phyloP scores from a whole-genome alignment of 2,329 filamentous ascomycete genomes.

The Fusarium papillatum region DNA sequence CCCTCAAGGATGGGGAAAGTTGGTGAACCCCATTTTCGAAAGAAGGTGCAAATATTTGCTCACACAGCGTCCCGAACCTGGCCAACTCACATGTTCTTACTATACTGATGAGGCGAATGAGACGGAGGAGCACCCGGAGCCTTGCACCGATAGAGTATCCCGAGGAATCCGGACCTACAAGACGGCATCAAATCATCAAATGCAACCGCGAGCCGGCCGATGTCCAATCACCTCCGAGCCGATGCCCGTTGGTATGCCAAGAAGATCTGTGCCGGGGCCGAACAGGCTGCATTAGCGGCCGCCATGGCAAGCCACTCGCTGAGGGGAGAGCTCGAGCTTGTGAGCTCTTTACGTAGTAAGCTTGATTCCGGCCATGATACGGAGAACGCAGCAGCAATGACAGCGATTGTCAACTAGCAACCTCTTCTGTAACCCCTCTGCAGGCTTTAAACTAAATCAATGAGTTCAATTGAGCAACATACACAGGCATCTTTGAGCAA shows the following conservation, averaged over 20 bases:
- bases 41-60: not conserved
- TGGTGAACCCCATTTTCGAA: not conserved
- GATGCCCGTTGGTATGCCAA: slow-evolving; percentile 24
- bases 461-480: not conserved
- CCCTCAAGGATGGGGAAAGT: not conserved
- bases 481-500: not conserved
- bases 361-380: not conserved
- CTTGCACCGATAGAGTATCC: slow-evolving; percentile 5
- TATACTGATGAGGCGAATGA: not conserved
- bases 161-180: slow-evolving; percentile 14
- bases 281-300: slow-evolving; percentile 29
- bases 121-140: not conserved
- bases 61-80: not conserved
- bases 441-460: rapidly evolving
- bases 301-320: slow-evolving; percentile 12
- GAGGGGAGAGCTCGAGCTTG: not conserved
- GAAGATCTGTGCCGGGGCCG: not conserved
- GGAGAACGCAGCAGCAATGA: not conserved
- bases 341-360: not conserved
- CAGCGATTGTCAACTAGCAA: not conserved
- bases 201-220: slow-evolving; percentile 36
- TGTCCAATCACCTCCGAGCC: slow-evolving; percentile 21
- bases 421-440: not conserved
- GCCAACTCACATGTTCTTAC: not conserved
- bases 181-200: not conserved